These are phyloP conservation scores for Polyplosphaeria fusca DNA, from an alignment of 495 filamentous ascomycete species.

Conservation along the genomic window DNA sequence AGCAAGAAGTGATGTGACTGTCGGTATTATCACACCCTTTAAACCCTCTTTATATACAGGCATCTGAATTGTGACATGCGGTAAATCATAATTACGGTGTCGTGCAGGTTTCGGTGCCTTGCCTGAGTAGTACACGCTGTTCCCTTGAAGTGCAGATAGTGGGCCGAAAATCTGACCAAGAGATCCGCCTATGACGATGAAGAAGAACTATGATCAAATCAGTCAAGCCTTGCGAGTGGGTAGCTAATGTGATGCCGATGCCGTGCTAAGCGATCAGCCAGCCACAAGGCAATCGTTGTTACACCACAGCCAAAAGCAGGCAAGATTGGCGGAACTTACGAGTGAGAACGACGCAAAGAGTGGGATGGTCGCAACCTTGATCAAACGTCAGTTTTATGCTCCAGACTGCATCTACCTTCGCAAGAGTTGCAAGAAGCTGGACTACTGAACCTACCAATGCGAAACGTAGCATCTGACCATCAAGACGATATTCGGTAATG, in stretches of 20 bases:
- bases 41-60: constrained; percentile 70
- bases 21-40: constrained; percentile 56
- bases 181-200: constrained; percentile 67
- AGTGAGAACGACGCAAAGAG: constrained; percentile 38
- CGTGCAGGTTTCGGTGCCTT: constrained; percentile 68
- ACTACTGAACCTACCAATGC: constrained; percentile 31
- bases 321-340: constrained; percentile 18
- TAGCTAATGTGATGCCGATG: not conserved
- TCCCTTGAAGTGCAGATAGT: constrained; percentile 42
- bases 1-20: constrained; percentile 53
- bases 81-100: constrained; percentile 80
- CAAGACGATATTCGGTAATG: constrained; percentile 36
- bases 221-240: constrained; percentile 54
- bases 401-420: too few species aligned
- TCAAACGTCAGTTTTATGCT: constrained; percentile 30
- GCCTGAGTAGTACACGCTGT: constrained; percentile 30
- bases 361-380: constrained; percentile 37
- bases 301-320: too few species aligned
- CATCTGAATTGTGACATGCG: constrained; percentile 70
- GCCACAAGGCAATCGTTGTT: constrained; percentile 12
- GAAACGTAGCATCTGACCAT: constrained; percentile 35
- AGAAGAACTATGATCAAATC: constrained; percentile 69
- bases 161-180: constrained; percentile 62
- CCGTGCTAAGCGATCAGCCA: constrained; percentile 42
- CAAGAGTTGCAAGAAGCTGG: too few species aligned